These are phyloP conservation scores for Leccinum fallax DNA, from an alignment of 1,284 basidiomycete species.

Conservation along the genomic window DNA sequence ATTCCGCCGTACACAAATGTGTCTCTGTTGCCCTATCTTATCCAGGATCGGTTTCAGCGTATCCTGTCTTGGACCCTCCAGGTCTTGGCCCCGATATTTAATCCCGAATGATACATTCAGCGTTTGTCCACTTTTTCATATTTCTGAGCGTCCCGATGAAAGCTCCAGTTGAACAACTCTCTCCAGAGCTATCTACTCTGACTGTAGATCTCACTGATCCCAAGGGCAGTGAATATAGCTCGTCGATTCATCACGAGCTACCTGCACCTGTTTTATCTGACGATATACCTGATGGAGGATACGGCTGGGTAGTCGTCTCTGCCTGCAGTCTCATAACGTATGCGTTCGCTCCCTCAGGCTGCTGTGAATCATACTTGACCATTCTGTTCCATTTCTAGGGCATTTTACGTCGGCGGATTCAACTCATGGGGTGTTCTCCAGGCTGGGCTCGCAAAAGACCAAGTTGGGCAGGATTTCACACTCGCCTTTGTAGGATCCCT, in stretches of 20 bases:
- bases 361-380: neutral
- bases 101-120: neutral
- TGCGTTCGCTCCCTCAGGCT: conserved; percentile 1
- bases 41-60: conserved; percentile 6
- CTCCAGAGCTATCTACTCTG: neutral
- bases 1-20: neutral
- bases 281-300: conserved; percentile 26
- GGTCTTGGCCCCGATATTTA: conserved; percentile 1
- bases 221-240: neutral
- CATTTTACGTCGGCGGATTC: conserved; percentile 26
- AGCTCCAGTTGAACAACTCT: neutral
- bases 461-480: conserved; percentile 26
- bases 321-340: conserved; percentile 28
- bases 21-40: neutral
- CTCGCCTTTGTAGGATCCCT: conserved; percentile 38
- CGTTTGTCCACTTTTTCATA: neutral
- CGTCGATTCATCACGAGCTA: neutral
- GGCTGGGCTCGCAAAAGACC: conserved; percentile 28
- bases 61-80: conserved; percentile 5
- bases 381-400: conserved; percentile 8
- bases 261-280: conserved; percentile 1
- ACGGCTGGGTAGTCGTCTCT: conserved; percentile 25
- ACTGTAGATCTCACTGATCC: neutral
- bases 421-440: conserved; percentile 39
- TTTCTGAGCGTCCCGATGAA: neutral